Evolutionary conservation across 163 green algal genomes (phyloP), one percentile per base, ranked within the genome.

Genomic region (Volvox carteri): DNA sequence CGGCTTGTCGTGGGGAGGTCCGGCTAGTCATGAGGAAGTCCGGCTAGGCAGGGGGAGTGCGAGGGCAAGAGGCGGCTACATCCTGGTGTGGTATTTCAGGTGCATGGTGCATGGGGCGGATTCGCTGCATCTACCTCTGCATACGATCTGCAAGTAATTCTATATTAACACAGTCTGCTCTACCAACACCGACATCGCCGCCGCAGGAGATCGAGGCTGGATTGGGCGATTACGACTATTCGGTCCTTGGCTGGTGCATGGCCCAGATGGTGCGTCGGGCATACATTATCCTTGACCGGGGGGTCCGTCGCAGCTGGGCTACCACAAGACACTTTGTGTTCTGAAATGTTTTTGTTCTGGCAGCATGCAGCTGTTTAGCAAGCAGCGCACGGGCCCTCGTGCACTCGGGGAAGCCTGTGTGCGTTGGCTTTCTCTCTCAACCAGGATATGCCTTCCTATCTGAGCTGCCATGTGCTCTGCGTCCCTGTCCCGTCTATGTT

Each of bases 181-280:
- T 74, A 30, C 33, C 1, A 19, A 12, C 21, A 23, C 58, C 21
- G 58, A 37, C 30, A 16, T 42, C 30, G 68, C 25, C 18, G 44
- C 21, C 54, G 33, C 79, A 87, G 81, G 81, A 87, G 67, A 87
- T 87, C 30, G 81, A 87, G 1, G 33, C 65, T 0, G 81, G 81
- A 33, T 35, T 18, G 14, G 70, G 70, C 37, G 84, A 83, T 21
- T 89, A 89, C 70, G 84, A 89, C 52, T 89, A 84, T 52, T 76
- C 68, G 37, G 84, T 89, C 23, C 52, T 89, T 12, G 84, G 84
- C 70, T 89, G 84, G 84, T 81, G 68, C 84, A n/a, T 89, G 84
- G 70, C 84, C 19, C 84, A 89, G 52, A 89, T 89, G 84, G 84
- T 89, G 70, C 21, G 84, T 60, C 1, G n/a, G 14, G 48, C 25